phyloP scores from a whole-genome alignment of 495 filamentous ascomycete species.

The Xylaria sp. region DNA sequence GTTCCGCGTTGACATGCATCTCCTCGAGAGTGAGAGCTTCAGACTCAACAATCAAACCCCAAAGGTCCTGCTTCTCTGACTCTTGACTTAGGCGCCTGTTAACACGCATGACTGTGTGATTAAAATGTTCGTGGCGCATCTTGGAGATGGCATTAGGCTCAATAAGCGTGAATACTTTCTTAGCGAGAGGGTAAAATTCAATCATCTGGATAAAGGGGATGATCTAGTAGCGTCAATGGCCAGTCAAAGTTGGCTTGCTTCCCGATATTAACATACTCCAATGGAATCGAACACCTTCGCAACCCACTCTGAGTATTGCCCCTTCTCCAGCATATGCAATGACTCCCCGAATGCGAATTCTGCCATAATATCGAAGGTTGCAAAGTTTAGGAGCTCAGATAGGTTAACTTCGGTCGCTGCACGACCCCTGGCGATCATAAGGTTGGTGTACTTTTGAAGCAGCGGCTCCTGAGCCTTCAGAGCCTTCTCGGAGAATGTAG shows the following conservation, averaged over 20 bases:
- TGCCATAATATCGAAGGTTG: conserved; percentile 58
- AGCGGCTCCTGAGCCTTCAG: conserved; percentile 53
- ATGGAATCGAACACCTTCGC: conserved; percentile 18
- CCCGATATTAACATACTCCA: neutral
- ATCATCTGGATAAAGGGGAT: conserved; percentile 21
- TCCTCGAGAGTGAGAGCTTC: conserved; percentile 19
- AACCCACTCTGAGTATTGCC: conserved; percentile 17
- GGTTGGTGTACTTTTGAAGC: conserved; percentile 51
- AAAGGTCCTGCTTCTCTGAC: conserved; percentile 15
- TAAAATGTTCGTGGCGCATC: conserved; percentile 21
- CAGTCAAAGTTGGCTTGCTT: no score
- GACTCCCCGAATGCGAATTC: conserved; percentile 57
- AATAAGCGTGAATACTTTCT: conserved; percentile 14
- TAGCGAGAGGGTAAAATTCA: conserved; percentile 17
- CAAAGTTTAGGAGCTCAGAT: conserved; percentile 40
- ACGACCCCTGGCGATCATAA: conserved; percentile 38
- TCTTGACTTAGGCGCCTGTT: conserved; percentile 12
- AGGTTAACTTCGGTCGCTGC: conserved; percentile 42
- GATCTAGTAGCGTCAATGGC: conserved; percentile 11
- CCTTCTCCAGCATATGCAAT: conserved; percentile 48
- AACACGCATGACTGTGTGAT: conserved; percentile 20
- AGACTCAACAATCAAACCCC: conserved; percentile 14
- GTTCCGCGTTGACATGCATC: conserved; percentile 24
- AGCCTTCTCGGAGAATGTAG: conserved; percentile 55
- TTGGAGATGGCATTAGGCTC: conserved; percentile 18